Base-by-base conservation (phyloP, 2,329 filamentous ascomycete genomes). In the Aspergillus fumigatus region DNA sequence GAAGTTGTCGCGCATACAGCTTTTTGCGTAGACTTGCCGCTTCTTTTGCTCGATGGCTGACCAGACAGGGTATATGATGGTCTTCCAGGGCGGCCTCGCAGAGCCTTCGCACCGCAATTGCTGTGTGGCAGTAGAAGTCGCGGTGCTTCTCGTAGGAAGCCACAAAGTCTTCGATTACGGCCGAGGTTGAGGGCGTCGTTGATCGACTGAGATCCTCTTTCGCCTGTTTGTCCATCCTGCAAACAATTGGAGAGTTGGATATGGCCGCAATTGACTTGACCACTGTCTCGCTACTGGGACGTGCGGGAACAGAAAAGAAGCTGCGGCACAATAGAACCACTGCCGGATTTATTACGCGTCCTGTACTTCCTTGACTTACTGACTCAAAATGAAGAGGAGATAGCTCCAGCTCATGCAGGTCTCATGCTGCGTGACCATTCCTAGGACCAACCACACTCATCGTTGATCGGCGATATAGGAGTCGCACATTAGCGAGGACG, bases 21-120 rank as follows among this genome's bases (percentile, higher is more conserved):
- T 54, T 55, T 9, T 7, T 51, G 43, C 41, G 17, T 25, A 57
- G 45, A 21, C 55, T 53, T 1, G 26, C 41, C 14, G 35, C 21
- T 48, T 59, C 49, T 45, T 61, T 58, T 40, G 56, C 21, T 53
- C 53, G 48, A 40, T 19, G 26, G 10, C 40, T 40, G 11, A 43
- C 48, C 3, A 48, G 19, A 9, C 48, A 50, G 25, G 40, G 40
- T 43, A 43, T 19, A 21, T 21, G n/a, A 10, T 43, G n/a, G 4
- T 19, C 4, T 21, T 21, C 40, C 3, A 43, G 40, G 3, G 40
- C 40, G 6, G n/a, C 10, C 21, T 43, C 40, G 40, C 40, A 43
- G 3, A 21, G 21, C 19, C 6, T 43, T 11, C 40, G 21, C 21
- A 19, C 40, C 5, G 40, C 40, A 3, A 11, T 19, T 17, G 40